Base-by-base conservation (phyloP, 2,329 filamentous ascomycete species). In the Clonostachys sp. region DNA sequence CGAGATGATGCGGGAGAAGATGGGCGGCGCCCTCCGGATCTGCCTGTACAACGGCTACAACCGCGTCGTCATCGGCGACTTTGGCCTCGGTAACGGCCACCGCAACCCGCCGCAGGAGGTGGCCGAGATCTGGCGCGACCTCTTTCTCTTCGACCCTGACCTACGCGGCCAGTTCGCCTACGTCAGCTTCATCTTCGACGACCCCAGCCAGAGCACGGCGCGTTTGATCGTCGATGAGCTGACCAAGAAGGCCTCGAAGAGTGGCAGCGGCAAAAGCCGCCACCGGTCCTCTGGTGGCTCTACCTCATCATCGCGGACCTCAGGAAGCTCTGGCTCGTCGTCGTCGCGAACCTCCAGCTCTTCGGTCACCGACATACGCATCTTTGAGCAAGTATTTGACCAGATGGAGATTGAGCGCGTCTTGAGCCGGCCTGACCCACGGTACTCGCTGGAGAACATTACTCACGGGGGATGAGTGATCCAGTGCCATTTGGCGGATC, bases 1-100 rank as follows among this genome's bases (percentile, higher is more conserved):
- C 51, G 81, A 87, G 53, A 74, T 89, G 61, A 86, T 89, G 67
- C 77, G 76, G 57, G 83, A 86, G 57, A 89, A 90, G 66, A 84
- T 91, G 63, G 80, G 82, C 18, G 80, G 81, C 2, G 83, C 86
- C 3, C 76, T 91, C 16, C 77, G 83, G 42, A 88, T 90, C 52
- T 87, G 86, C 52, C 78, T 78, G 16, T 79, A 75, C 57, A 75
- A 81, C 55, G 70, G 72, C 49, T 80, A 83, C 57, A 66, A 71
- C 39, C 73, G 75, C 49, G 70, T 86, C 18, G 78, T 82, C 45
- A 77, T 86, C 49, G 81, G 80, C 18, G 82, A 82, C 53, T 87
- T 85, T 58, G 83, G 83, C 3, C 69, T 85, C 7, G 83, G 83
- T 42, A 83, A 83, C 51, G 72, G 74, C 36, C 80, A 81, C 59